Evolutionary conservation across 2,329 filamentous ascomycete genomes (phyloP), one percentile per base, ranked within the genome.

Genomic region (Ustulina deusta): DNA sequence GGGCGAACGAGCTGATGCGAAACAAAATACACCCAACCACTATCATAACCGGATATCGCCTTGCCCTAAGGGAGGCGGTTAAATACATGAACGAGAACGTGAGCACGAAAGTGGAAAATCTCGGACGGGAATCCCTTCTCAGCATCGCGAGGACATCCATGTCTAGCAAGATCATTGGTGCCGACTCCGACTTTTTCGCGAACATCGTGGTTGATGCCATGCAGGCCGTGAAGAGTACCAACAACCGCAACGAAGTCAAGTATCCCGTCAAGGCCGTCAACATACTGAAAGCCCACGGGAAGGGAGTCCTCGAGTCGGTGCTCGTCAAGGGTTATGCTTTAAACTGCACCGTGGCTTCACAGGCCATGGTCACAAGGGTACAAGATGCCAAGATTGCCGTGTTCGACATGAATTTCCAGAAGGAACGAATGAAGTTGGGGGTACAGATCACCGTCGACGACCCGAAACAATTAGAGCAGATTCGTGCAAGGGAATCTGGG

Each of bases 21-120:
- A 99, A 98, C 89, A 93, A 94, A 81, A 99, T 99, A 88, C 96
- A 99, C 84, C 97, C 96, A 64, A 99, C 96, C 29, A 99, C 97
- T 69, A 98, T 99, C 83, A 99, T 99, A 80, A 98, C 94, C 70
- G 96, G 96, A 77, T 99, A 99, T 87, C 89, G 96, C 78, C 88
- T 99, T 77, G 96, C 96, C 69, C 87, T 99, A 74, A 89, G 96
- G 77, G 96, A 99, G 85, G 96, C 96, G 66, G 91, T 99, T 79
- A 97, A 97, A 83, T 99, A 97, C 84, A 97, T 99, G 91, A 95
- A 93, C 83, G 96, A 99, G 82, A 97, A 98, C 81, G 91, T 99
- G 81, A 95, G 93, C 85, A 93, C 93, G 77, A 97, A 97, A 83
- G 95, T 98, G 65, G 95, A 98, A 78, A 89, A 91, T 68, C 88